Base-by-base conservation (phyloP, 495 filamentous ascomycete species). In the Neurospora intermedia region DNA sequence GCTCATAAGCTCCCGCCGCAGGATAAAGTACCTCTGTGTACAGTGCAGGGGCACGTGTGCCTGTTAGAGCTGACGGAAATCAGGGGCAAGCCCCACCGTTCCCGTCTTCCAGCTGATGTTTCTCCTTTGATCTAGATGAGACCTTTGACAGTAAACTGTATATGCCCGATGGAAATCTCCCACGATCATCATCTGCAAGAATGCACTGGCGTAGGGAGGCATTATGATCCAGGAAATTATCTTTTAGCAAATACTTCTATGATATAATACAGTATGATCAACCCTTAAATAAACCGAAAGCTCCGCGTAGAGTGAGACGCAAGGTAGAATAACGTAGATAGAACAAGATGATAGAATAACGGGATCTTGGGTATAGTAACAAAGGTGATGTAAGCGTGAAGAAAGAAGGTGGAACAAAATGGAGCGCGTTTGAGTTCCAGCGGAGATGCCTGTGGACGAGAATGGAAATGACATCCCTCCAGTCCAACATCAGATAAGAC, bases 301-400 rank as follows among this genome's bases (percentile, higher is more conserved):
- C 16, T 70, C 23, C 18, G 35, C 20, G 20, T 41, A 0, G 40
- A 41, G 40, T 11, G 40, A 10, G 9, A 18, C 31, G n/a, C 23
- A 71, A 38, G 6, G 69, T 31, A 18, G 4, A 54, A 23, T 9
- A 20, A 20, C 27, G 31, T 9, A 69, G 6, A 3, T 27, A 48
- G 42, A 71, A 59, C 38, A 54, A 66, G 18, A 13, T 40, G 39
- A 35, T 18, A 27, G 9, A 35, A 59, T 2, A 20, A 43, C 15
- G 15, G 16, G 6, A 20, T 27, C 13, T 62, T 62, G 73, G 73
- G 73, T 74, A 74, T 74, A 74, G 69, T 66, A 35, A 62, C 23
- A 35, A 20, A 38, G 48, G 23, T 10, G 10, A 18, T 13, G 15
- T 72, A 15, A 48, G 54, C 72, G 6, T 35, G 6, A 16, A 40